A percentile compares a stretch with the other conserved stretches of the same genome.
Evolutionary conservation across 257 asterid genomes (phyloP).

Genomic region (Mentha longifolia): DNA sequence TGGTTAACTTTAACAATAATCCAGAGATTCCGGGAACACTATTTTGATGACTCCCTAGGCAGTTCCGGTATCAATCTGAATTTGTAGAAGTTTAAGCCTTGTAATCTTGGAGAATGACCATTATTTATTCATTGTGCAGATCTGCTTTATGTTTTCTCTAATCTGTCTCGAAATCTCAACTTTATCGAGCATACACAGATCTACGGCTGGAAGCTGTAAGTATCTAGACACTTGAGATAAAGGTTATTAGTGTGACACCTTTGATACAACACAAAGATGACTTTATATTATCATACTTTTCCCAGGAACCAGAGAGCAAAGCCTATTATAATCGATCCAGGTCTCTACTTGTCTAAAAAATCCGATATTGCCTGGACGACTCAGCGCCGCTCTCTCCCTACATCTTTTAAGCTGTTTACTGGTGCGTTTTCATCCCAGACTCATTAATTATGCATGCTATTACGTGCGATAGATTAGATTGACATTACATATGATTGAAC

Average conservation of each 20-base stretch:
- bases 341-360: conserved; percentile 88
- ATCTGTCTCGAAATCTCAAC: conserved; percentile 81
- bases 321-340: conserved; percentile 92
- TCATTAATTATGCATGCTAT: neutral
- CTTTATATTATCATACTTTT: conserved; percentile 26
- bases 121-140: conserved; percentile 61
- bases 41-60: neutral
- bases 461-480: no score
- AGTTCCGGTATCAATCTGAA: neutral
- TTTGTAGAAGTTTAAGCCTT: neutral
- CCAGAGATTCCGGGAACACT: neutral
- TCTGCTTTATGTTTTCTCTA: conserved; percentile 82
- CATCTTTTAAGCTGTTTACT: conserved; percentile 84
- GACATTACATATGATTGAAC: neutral
- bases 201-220: conserved; percentile 97
- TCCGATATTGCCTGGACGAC: conserved; percentile 85
- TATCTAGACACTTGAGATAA: conserved; percentile 14
- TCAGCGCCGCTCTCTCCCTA: conserved; percentile 91
- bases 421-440: conserved; percentile 51
- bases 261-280: neutral
- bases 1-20: neutral
- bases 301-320: conserved; percentile 93
- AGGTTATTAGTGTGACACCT: neutral
- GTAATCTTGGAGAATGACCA: neutral
- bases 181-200: conserved; percentile 87